Evolutionary conservation across 768 basidiomycete genomes (phyloP).

Genomic region (Epithele typhae): DNA sequence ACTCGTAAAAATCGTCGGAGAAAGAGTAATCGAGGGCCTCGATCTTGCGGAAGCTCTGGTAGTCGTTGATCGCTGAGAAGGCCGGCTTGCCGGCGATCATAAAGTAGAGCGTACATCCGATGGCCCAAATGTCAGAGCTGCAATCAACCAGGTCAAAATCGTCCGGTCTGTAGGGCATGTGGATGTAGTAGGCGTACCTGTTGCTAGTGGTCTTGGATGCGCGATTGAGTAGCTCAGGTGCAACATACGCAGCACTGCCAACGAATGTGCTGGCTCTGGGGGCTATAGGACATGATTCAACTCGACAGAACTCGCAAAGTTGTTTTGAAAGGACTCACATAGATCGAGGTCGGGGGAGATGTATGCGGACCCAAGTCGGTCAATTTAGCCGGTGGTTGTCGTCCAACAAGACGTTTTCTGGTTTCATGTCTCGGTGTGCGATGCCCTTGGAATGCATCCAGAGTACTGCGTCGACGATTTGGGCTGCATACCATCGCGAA

Average conservation of each 20-base stretch:
- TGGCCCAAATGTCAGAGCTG: constrained; percentile 13
- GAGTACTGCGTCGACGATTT: constrained; percentile 10
- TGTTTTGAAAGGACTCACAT: no score
- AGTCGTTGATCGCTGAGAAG: constrained; percentile 13
- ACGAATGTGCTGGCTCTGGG: constrained; percentile 12
- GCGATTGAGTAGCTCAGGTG: constrained; percentile 10
- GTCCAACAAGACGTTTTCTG: constrained; percentile 10
- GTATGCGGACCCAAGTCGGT: constrained; percentile 14
- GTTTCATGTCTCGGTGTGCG: constrained; percentile 12
- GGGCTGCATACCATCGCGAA: constrained; percentile 10
- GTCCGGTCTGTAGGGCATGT: neutral
- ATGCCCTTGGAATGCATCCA: constrained; percentile 14
- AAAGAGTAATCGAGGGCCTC: constrained; percentile 12
- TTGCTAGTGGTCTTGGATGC: constrained; percentile 10
- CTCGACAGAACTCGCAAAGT: no score
- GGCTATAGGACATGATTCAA: constrained; percentile 1
- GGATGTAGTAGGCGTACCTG: constrained; percentile 3
- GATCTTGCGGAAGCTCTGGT: constrained; percentile 16
- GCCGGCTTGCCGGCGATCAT: constrained; percentile 6
- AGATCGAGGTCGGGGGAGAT: constrained; percentile 8
- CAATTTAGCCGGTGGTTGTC: constrained; percentile 4
- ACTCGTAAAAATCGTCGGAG: constrained; percentile 8
- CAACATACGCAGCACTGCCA: constrained; percentile 13
- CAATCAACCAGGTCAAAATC: neutral
- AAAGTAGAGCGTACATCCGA: constrained; percentile 11